Percentiles rank a stretch among this genome's conserved stretches.
Conservation (phyloP, 805 yeast species). For the Hyphopichia homilentoma region DNA sequence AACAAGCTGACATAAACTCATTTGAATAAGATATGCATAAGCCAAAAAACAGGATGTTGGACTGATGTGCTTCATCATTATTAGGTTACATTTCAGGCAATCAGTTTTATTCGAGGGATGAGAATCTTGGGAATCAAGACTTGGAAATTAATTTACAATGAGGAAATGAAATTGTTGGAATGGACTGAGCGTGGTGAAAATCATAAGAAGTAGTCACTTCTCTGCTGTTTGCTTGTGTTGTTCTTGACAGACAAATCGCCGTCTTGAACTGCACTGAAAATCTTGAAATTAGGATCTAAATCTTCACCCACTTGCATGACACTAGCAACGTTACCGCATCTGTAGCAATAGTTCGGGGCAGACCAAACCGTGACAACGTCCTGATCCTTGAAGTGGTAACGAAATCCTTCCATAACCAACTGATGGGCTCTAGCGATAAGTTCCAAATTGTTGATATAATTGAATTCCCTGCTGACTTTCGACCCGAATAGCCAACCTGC, state of each 20-base stretch:
- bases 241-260: conserved; percentile 47
- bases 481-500: conserved; percentile 98
- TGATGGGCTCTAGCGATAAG: conserved; percentile 96
- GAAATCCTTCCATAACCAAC: conserved; percentile 96
- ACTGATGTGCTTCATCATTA: too few relatives aligned
- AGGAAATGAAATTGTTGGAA: neutral
- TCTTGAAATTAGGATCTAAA: conserved; percentile 83
- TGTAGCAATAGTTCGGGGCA: conserved; percentile 94
- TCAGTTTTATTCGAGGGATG: too few relatives aligned
- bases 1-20: too few relatives aligned
- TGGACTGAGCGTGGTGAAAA: too few relatives aligned
- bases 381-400: conserved; percentile 92
- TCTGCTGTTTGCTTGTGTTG: conserved; percentile 37
- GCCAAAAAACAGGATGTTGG: too few relatives aligned
- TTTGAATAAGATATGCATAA: too few relatives aligned
- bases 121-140: too few relatives aligned
- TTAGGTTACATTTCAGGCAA: too few relatives aligned
- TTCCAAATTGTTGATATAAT: conserved; percentile 85
- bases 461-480: conserved; percentile 91
- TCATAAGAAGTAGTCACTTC: conserved; percentile 43
- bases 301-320: conserved; percentile 94
- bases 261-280: conserved; percentile 93
- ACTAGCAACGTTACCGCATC: conserved; percentile 98
- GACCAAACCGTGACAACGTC: conserved; percentile 98
- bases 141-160: neutral